A percentile compares a stretch with the other conserved stretches of the same genome.
Conservation (phyloP, 2,329 filamentous ascomycete genomes). For the Sporothrix euskadiensis region DNA sequence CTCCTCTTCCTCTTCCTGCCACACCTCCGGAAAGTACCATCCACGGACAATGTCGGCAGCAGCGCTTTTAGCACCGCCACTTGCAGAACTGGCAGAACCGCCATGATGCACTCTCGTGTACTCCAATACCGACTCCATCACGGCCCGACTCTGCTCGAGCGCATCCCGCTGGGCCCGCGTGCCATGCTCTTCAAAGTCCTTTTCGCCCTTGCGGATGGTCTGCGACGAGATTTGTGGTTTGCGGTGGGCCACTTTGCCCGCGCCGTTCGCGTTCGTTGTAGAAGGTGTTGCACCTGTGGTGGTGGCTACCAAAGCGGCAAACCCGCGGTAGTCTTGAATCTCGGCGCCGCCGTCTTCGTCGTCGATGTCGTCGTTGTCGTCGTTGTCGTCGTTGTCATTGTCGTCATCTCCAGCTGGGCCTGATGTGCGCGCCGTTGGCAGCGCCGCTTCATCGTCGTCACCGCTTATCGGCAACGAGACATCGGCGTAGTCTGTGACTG, state of each 20-base stretch:
- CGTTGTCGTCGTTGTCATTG: slow-evolving; percentile 33
- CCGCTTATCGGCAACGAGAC: slow-evolving; percentile 25
- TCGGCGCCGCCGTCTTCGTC: slow-evolving; percentile 46
- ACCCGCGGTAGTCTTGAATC: slow-evolving; percentile 82
- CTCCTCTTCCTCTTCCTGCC: slow-evolving; percentile 39
- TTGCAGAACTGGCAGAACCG: not conserved
- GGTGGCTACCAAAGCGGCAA: slow-evolving; percentile 46
- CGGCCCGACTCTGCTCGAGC: slow-evolving; percentile 77
- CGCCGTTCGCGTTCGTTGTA: not conserved
- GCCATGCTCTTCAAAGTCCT: slow-evolving; percentile 94
- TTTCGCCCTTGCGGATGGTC: slow-evolving; percentile 87
- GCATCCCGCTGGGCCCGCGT: slow-evolving; percentile 77
- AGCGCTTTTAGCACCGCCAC: not conserved
- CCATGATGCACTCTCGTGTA: slow-evolving; percentile 73
- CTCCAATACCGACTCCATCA: slow-evolving; percentile 84
- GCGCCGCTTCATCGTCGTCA: slow-evolving; percentile 13
- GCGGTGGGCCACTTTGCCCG: slow-evolving; percentile 37
- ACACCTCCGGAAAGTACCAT: slow-evolving; percentile 69
- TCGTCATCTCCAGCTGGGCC: too few relatives aligned
- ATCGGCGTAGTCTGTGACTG: not conserved
- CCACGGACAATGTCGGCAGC: slow-evolving; percentile 65
- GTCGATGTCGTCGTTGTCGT: slow-evolving; percentile 26
- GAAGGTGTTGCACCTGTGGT: not conserved
- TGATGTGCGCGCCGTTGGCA: not conserved
- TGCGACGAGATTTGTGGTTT: slow-evolving; percentile 56